These are phyloP conservation scores for Prunus armeniaca DNA, from an alignment of 306 rosid species.

Conservation along the genomic window DNA sequence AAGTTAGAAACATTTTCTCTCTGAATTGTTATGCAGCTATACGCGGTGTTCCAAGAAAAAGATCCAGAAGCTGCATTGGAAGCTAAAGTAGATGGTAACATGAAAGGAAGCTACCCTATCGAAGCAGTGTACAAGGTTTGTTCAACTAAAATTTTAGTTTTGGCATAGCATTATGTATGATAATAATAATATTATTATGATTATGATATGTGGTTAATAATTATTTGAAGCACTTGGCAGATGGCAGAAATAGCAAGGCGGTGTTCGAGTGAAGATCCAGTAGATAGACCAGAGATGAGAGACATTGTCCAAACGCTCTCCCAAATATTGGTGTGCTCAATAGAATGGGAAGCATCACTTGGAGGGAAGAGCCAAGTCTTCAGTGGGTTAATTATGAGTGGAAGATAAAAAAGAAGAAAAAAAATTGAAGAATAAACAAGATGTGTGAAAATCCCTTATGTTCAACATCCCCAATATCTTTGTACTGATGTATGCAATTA, in stretches of 20 bases:
- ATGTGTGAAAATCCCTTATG: neutral
- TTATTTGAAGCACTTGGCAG: constrained; percentile 18
- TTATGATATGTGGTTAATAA: too few species aligned
- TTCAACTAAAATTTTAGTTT: neutral
- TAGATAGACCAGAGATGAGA: constrained; percentile 52
- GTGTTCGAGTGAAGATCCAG: constrained; percentile 48
- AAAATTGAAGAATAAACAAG: neutral
- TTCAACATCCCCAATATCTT: neutral
- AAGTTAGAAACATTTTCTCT: neutral
- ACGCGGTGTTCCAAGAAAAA: constrained; percentile 31
- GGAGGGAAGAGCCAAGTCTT: constrained; percentile 54
- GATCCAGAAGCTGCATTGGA: constrained; percentile 40
- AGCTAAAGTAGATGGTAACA: constrained; percentile 42
- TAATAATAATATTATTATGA: too few species aligned
- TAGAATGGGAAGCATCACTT: constrained; percentile 65
- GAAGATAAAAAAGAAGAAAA: constrained; percentile 30
- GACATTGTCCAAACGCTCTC: constrained; percentile 40
- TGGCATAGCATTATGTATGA: too few species aligned
- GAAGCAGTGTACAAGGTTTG: constrained; percentile 49
- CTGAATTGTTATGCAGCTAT: neutral
- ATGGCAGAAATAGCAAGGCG: constrained; percentile 42
- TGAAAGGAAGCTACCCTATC: constrained; percentile 40
- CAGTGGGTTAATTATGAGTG: constrained; percentile 34
- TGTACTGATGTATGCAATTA: neutral
- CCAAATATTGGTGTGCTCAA: constrained; percentile 34